These are phyloP conservation scores for Mortierella claussenii DNA, from an alignment of 192 early-diverging fungal species.

Conservation along the genomic window DNA sequence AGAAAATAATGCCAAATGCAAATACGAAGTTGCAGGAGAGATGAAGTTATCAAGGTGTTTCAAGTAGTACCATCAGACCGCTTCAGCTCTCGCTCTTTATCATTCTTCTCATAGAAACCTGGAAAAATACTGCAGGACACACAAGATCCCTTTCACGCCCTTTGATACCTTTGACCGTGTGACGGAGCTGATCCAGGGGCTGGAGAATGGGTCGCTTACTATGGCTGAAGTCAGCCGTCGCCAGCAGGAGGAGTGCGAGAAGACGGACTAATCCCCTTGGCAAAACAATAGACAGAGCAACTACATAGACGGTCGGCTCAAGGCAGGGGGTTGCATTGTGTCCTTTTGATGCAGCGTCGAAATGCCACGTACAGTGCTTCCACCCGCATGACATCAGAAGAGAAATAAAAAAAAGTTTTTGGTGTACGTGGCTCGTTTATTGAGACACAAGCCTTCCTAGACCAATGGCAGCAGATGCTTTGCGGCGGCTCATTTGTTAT, in stretches of 20 bases:
- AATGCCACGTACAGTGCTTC: background rate
- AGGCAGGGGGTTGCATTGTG: background rate
- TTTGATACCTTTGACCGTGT: conserved; percentile 69
- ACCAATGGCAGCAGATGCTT: background rate
- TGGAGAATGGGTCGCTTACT: conserved; percentile 22
- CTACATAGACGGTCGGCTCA: background rate
- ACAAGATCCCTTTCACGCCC: conserved; percentile 63
- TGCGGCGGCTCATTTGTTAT: too few species aligned
- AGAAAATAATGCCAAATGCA: too few species aligned
- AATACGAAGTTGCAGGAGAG: too few species aligned
- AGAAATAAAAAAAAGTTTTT: background rate
- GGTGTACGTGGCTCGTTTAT: background rate
- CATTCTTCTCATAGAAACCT: conserved; percentile 66
- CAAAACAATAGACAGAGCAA: background rate
- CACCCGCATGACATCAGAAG: background rate
- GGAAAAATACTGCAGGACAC: conserved; percentile 70
- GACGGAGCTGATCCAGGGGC: conserved; percentile 18
- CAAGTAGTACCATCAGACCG: too few species aligned
- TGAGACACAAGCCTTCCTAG: background rate
- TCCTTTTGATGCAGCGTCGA: background rate
- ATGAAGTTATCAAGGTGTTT: too few species aligned
- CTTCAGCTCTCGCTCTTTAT: too few species aligned
- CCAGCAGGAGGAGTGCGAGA: conserved; percentile 27
- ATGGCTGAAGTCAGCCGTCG: conserved; percentile 27
- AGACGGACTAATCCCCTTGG: background rate